Conservation (phyloP, 2,329 filamentous ascomycete genomes). For the Botrytis fragariae region DNA sequence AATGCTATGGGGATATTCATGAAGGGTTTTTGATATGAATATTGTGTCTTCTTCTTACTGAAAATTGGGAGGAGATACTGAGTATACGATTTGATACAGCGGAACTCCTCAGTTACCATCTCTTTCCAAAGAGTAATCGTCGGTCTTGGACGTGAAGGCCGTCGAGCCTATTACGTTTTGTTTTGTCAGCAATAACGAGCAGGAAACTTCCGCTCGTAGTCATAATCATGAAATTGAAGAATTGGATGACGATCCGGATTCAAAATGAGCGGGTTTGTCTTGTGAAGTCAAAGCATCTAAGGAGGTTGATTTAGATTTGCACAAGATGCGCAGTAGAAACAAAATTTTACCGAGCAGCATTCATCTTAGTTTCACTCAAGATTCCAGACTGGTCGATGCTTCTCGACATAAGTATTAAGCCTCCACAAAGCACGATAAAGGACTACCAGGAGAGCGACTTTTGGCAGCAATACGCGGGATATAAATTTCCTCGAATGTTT, state of each 20-base stretch:
- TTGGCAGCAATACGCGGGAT: background rate
- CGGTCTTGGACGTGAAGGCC: accelerated
- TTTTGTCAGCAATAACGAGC: background rate
- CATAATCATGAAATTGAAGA: background rate
- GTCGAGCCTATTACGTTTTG: background rate
- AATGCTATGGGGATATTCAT: background rate
- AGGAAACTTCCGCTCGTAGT: accelerated
- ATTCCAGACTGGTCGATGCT: no score
- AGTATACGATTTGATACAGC: background rate
- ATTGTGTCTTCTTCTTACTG: background rate
- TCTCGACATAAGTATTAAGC: no score
- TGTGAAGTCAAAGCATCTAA: accelerated
- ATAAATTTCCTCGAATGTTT: no score
- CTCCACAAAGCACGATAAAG: no score
- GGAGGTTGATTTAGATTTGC: no score
- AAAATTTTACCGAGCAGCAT: no score
- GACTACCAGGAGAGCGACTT: no score
- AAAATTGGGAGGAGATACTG: background rate
- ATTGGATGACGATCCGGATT: background rate
- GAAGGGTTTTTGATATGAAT: background rate
- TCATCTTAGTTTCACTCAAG: no score
- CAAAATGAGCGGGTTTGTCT: background rate
- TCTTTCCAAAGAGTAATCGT: background rate
- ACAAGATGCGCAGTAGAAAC: no score
- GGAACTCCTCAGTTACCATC: accelerated